Conservation (phyloP, 805 yeast species). For the Jamesozyma gamospora region DNA sequence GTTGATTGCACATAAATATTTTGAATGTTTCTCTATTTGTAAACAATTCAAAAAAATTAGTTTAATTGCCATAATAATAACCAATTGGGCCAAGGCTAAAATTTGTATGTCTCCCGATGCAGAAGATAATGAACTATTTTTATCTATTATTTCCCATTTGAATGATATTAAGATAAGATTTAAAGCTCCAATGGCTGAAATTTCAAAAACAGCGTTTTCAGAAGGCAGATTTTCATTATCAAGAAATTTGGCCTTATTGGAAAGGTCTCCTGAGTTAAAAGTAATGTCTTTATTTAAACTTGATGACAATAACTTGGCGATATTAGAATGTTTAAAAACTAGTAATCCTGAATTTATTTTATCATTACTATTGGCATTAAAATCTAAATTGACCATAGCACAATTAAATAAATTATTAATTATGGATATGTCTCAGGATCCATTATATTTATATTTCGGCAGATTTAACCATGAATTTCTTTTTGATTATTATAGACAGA, state of each 20-base stretch:
- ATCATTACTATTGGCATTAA: constrained; percentile 38
- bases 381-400: constrained; percentile 45
- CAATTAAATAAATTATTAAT: constrained; percentile 58
- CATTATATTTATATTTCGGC: constrained; percentile 28
- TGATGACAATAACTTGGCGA: constrained; percentile 62
- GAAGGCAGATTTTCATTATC: constrained; percentile 75
- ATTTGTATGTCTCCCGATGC: constrained; percentile 43
- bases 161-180: constrained; percentile 12
- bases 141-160: constrained; percentile 30
- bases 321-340: constrained; percentile 53
- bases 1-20: constrained; percentile 48
- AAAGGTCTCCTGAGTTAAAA: constrained; percentile 47
- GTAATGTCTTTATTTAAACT: constrained; percentile 56
- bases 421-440: constrained; percentile 31
- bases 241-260: constrained; percentile 54
- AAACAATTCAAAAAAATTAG: constrained; percentile 36
- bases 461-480: constrained; percentile 32
- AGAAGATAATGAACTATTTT: constrained; percentile 51
- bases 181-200: constrained; percentile 31
- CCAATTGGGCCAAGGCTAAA: constrained; percentile 74
- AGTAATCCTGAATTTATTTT: constrained; percentile 49
- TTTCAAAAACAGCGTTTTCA: constrained; percentile 20
- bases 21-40: constrained; percentile 53
- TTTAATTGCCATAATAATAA: constrained; percentile 41
- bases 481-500: constrained; percentile 52